Conservation (phyloP, 768 basidiomycete genomes). For the Boletus subcaerulescens region DNA sequence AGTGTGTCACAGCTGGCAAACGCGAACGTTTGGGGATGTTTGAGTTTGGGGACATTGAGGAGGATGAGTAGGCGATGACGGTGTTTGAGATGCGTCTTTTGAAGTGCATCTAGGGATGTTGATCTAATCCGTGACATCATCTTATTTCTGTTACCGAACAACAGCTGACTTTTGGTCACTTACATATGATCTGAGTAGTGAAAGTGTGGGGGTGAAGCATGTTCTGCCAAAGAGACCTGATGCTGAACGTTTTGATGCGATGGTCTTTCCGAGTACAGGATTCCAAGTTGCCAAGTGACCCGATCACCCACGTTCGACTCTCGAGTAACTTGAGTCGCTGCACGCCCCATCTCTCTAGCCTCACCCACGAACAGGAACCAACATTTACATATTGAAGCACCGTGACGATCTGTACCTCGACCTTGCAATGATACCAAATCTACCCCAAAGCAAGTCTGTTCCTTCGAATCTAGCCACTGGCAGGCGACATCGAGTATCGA, state of each 20-base stretch:
- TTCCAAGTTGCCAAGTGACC: background rate
- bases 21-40: constrained; percentile 78
- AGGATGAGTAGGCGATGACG: constrained; percentile 52
- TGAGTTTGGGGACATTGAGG: constrained; percentile 89
- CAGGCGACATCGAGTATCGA: constrained; percentile 20
- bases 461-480: constrained; percentile 17
- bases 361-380: background rate
- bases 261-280: background rate
- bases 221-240: too few species aligned
- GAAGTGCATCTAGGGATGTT: constrained; percentile 10
- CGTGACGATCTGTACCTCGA: background rate
- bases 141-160: background rate
- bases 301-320: too few species aligned
- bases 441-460: constrained; percentile 27
- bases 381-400: background rate
- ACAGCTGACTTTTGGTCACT: background rate
- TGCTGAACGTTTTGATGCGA: too few species aligned
- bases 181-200: constrained; percentile 1
- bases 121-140: constrained; percentile 14
- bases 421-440: constrained; percentile 11
- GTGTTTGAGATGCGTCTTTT: constrained; percentile 14
- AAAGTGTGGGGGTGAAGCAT: too few species aligned
- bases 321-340: background rate
- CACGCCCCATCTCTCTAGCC: background rate
- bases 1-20: constrained; percentile 62